Percentiles rank a stretch among this genome's conserved stretches.
These are phyloP conservation scores for Blastobotrys proliferans DNA, from an alignment of 1,139 yeast genomes.

Conservation along the genomic window DNA sequence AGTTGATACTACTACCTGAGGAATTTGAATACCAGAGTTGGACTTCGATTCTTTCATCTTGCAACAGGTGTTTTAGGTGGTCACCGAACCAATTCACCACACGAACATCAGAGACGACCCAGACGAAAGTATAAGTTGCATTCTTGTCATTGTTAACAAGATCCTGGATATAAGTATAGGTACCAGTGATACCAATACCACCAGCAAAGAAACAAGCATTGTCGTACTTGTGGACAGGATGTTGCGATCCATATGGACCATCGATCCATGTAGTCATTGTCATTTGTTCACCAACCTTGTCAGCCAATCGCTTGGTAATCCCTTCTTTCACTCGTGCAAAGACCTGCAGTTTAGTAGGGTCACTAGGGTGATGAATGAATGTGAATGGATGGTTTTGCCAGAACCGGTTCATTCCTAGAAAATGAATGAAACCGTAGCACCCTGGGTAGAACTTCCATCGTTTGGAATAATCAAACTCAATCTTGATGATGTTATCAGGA, in stretches of 20 bases:
- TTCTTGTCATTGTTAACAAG: conserved; percentile 6
- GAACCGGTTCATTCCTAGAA: conserved; percentile 40
- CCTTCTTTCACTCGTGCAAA: conserved; percentile 31
- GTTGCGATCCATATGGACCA: conserved; percentile 54
- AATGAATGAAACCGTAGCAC: conserved; percentile 55
- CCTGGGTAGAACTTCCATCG: conserved; percentile 50
- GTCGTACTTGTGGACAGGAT: conserved; percentile 50
- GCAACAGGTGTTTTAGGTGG: conserved; percentile 16
- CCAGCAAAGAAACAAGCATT: conserved; percentile 52
- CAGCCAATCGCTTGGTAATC: conserved; percentile 2
- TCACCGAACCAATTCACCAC: conserved; percentile 20
- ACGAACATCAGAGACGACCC: conserved; percentile 20
- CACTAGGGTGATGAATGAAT: conserved; percentile 33
- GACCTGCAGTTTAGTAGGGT: conserved; percentile 28
- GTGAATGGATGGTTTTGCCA: conserved; percentile 73
- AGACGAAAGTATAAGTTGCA: conserved; percentile 16
- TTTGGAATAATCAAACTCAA: conserved; percentile 27
- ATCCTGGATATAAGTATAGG: conserved; percentile 23
- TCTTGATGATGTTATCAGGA: conserved; percentile 28
- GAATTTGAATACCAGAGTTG: conserved; percentile 13
- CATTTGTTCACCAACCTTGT: background rate
- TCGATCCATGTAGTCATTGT: conserved; percentile 38
- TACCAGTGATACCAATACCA: conserved; percentile 67
- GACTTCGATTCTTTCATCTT: conserved; percentile 9
- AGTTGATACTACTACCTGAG: background rate